Percentiles rank a stretch among this genome's conserved stretches.
Conservation (phyloP, 768 basidiomycete species). For the Tremella yokohamensis region DNA sequence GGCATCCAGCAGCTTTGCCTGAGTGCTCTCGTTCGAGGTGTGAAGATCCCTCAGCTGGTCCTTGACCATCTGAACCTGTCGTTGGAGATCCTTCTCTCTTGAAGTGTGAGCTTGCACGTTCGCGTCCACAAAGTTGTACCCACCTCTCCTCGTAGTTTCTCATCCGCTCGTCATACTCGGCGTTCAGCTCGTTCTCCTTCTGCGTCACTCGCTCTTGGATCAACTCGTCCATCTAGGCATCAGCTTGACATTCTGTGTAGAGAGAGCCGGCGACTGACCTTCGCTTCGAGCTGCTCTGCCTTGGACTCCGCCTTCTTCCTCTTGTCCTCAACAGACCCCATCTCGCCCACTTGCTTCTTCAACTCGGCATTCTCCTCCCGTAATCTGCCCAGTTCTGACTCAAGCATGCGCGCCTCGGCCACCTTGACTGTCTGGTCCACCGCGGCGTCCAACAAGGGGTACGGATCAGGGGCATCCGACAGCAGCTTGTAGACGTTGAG, state of each 20-base stretch:
- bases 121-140: slow-evolving; percentile 27
- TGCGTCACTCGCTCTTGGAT: slow-evolving; percentile 82
- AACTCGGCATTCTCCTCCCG: slow-evolving; percentile 80
- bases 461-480: slow-evolving; percentile 95
- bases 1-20: slow-evolving; percentile 87
- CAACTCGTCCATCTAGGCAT: slow-evolving; percentile 80
- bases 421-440: slow-evolving; percentile 93
- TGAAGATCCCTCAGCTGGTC: slow-evolving; percentile 86
- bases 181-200: slow-evolving; percentile 95
- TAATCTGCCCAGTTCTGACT: slow-evolving; percentile 67
- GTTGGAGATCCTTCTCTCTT: slow-evolving; percentile 87
- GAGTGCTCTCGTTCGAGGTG: slow-evolving; percentile 83
- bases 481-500: slow-evolving; percentile 94
- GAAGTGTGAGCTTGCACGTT: neutral
- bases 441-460: slow-evolving; percentile 89
- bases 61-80: slow-evolving; percentile 83
- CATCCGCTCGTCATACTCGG: slow-evolving; percentile 92
- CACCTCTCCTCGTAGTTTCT: slow-evolving; percentile 94
- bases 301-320: slow-evolving; percentile 72
- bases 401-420: slow-evolving; percentile 72
- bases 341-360: slow-evolving; percentile 65
- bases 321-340: slow-evolving; percentile 62
- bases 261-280: slow-evolving; percentile 58
- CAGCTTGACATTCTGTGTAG: neutral
- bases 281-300: slow-evolving; percentile 75